These are phyloP conservation scores for Podospora comata DNA, from an alignment of 495 filamentous ascomycete genomes.

Conservation along the genomic window DNA sequence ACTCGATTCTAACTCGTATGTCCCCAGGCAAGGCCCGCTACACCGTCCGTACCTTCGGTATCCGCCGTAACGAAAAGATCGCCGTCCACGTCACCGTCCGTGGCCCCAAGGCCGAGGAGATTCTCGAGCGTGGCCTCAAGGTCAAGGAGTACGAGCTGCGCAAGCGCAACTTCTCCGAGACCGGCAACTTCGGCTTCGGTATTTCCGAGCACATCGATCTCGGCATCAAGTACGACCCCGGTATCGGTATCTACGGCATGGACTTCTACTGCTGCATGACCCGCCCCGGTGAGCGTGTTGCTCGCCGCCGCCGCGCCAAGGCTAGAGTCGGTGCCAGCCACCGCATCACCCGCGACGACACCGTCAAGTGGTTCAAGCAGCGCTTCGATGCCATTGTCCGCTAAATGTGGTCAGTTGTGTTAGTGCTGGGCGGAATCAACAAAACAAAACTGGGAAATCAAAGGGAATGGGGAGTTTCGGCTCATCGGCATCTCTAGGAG, in stretches of 20 bases:
- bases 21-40: slow-evolving; percentile 92
- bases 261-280: slow-evolving; percentile 99
- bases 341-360: slow-evolving; percentile 89
- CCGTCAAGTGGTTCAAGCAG: slow-evolving; percentile 99
- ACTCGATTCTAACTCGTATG: slow-evolving; percentile 8
- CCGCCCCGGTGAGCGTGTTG: slow-evolving; percentile 95
- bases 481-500: slow-evolving; percentile 22
- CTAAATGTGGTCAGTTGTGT: slow-evolving; percentile 50
- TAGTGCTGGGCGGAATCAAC: slow-evolving; percentile 30
- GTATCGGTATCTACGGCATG: slow-evolving; percentile 99
- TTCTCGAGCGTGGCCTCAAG: slow-evolving; percentile 99
- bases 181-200: slow-evolving; percentile 99
- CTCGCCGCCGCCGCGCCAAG: slow-evolving; percentile 88
- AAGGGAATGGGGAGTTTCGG: slow-evolving; percentile 25
- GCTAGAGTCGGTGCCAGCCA: slow-evolving; percentile 80
- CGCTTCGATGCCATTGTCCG: slow-evolving; percentile 97
- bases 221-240: slow-evolving; percentile 99
- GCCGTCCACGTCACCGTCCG: slow-evolving; percentile 99
- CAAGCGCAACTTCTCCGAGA: slow-evolving; percentile 99
- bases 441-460: slow-evolving; percentile 32
- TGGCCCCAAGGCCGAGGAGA: slow-evolving; percentile 99
- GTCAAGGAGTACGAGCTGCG: slow-evolving; percentile 99
- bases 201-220: slow-evolving; percentile 99
- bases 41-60: slow-evolving; percentile 99
- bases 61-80: slow-evolving; percentile 99